These are phyloP conservation scores for Brettanomyces anomalus DNA, from an alignment of 805 yeast genomes.

Conservation along the genomic window DNA sequence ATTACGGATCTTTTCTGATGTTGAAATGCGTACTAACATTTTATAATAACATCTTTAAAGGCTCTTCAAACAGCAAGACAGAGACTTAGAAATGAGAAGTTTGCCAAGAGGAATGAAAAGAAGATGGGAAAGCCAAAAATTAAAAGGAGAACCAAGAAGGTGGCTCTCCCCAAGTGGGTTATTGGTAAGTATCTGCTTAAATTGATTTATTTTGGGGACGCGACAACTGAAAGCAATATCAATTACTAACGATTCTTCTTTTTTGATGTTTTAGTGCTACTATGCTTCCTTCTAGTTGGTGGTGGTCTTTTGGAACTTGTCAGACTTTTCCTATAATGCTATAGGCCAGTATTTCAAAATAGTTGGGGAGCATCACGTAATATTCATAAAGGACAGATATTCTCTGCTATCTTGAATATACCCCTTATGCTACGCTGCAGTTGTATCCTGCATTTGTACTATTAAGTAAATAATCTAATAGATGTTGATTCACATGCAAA, in stretches of 20 bases:
- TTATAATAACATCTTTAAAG: slow-evolving; percentile 19
- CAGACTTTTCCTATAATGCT: slow-evolving; percentile 37
- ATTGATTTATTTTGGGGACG: too few species aligned
- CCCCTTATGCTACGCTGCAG: too few species aligned
- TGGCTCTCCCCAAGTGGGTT: slow-evolving; percentile 51
- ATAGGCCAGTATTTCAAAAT: neutral
- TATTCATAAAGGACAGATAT: too few species aligned
- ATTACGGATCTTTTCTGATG: too few species aligned
- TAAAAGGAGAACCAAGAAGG: slow-evolving; percentile 25
- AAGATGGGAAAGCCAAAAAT: slow-evolving; percentile 68
- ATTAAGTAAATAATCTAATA: too few species aligned
- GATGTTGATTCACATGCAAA: too few species aligned
- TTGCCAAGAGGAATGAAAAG: slow-evolving; percentile 61
- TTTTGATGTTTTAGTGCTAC: slow-evolving; percentile 17
- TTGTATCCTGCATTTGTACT: too few species aligned
- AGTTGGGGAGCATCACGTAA: too few species aligned
- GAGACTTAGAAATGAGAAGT: slow-evolving; percentile 79
- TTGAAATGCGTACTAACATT: neutral
- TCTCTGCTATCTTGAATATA: too few species aligned
- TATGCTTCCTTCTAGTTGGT: slow-evolving; percentile 63
- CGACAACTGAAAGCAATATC: too few species aligned
- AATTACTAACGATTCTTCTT: slow-evolving; percentile 1
- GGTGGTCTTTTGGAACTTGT: slow-evolving; percentile 73
- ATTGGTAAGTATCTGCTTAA: slow-evolving; percentile 32
- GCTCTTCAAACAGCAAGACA: slow-evolving; percentile 81